A percentile compares a stretch with the other conserved stretches of the same genome.
These are phyloP conservation scores for Candida quercuum DNA, from an alignment of 805 yeast species.

Conservation along the genomic window DNA sequence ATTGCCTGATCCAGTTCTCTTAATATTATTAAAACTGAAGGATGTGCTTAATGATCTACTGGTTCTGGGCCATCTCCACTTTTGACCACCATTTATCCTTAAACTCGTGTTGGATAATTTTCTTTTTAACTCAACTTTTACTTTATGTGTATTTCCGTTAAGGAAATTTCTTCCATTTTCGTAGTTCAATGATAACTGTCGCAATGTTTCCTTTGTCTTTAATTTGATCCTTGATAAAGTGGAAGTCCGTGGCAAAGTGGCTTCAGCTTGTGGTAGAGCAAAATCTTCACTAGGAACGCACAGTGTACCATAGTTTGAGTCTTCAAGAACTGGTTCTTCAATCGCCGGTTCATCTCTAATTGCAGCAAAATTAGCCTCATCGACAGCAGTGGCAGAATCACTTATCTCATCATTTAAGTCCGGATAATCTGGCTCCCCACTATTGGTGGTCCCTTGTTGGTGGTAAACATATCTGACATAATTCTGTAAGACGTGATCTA, in stretches of 20 bases:
- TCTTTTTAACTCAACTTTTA: slow-evolving; percentile 7
- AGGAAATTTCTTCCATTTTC: slow-evolving; percentile 6
- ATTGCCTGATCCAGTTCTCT: too few species aligned
- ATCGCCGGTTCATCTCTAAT: not conserved
- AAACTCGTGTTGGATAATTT: slow-evolving; percentile 4
- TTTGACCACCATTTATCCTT: slow-evolving; percentile 1
- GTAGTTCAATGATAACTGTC: slow-evolving; percentile 4
- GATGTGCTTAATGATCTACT: not conserved
- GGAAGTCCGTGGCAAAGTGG: not conserved
- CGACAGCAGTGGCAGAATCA: not conserved
- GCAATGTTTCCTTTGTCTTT: slow-evolving; percentile 4
- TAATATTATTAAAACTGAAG: too few species aligned
- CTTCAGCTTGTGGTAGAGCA: too few species aligned
- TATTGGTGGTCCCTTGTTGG: not conserved
- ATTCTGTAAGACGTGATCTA: slow-evolving; percentile 9
- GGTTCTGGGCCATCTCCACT: not conserved
- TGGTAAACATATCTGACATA: slow-evolving; percentile 8
- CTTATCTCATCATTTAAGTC: not conserved
- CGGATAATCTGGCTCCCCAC: not conserved
- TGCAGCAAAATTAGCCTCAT: not conserved
- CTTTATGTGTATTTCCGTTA: slow-evolving; percentile 5
- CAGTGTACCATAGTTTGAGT: too few species aligned
- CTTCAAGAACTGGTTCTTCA: too few species aligned
- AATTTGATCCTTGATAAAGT: slow-evolving; percentile 7
- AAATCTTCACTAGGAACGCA: too few species aligned